phyloP scores from a whole-genome alignment of 345 rosid species.

The Citrus unshiu region DNA sequence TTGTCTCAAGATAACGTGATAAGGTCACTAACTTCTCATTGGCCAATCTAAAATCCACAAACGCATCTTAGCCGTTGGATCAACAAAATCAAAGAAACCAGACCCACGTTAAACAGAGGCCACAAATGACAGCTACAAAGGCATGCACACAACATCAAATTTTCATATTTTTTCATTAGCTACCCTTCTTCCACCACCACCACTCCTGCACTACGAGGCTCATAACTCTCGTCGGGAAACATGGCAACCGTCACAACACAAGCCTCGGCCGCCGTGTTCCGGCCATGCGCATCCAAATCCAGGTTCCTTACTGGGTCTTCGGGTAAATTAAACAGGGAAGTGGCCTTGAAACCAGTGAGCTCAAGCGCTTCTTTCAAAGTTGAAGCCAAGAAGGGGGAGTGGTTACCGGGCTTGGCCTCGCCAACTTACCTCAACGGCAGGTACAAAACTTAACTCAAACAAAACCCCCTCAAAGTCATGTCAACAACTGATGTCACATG shows the following conservation, averaged over 20 bases:
- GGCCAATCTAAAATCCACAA: slow-evolving; percentile 26
- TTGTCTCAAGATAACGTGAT: slow-evolving; percentile 43
- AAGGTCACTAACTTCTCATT: slow-evolving; percentile 30
- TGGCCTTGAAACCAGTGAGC: slow-evolving; percentile 39
- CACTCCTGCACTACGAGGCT: background rate
- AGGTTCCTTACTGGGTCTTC: slow-evolving; percentile 70
- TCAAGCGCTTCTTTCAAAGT: slow-evolving; percentile 46
- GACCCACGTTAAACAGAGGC: slow-evolving; percentile 24
- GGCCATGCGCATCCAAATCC: slow-evolving; percentile 53
- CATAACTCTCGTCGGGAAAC: background rate
- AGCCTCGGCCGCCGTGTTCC: slow-evolving; percentile 82
- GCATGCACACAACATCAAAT: slow-evolving; percentile 1
- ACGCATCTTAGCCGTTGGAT: slow-evolving; percentile 26
- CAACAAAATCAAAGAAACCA: slow-evolving; percentile 16
- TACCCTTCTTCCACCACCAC: background rate
- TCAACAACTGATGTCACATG: background rate
- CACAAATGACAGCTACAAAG: slow-evolving; percentile 36
- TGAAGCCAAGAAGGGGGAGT: slow-evolving; percentile 93
- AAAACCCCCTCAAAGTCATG: background rate
- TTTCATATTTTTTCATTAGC: background rate
- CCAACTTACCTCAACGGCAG: slow-evolving; percentile 86
- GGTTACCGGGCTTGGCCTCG: slow-evolving; percentile 86
- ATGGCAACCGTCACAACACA: slow-evolving; percentile 89
- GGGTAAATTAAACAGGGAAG: slow-evolving; percentile 40
- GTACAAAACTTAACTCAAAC: slow-evolving; percentile 24